phyloP scores from a whole-genome alignment of 169 alveolate species.

The Prorocentrum cordatum region DNA sequence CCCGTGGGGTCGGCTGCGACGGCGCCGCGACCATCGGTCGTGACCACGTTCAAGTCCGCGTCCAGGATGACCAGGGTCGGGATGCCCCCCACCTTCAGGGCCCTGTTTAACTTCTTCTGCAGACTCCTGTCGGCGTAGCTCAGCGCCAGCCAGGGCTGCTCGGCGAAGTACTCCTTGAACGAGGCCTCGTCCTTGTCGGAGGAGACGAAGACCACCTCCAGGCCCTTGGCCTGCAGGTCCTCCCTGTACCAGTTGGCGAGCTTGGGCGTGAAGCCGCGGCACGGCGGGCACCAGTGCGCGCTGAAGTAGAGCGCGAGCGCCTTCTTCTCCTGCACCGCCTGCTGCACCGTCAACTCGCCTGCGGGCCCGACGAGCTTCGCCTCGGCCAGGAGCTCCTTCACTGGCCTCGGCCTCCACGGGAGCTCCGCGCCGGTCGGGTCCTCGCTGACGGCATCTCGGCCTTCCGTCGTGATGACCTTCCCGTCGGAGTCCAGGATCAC shows the following conservation, averaged over 20 bases:
- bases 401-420: constrained; percentile 61
- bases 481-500: not conserved
- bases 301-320: constrained; percentile 76
- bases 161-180: constrained; percentile 36
- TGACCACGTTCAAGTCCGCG: not conserved
- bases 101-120: constrained; percentile 8
- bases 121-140: not conserved
- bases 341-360: too few relatives aligned
- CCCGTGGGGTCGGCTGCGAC: constrained; percentile 34
- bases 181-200: constrained; percentile 4
- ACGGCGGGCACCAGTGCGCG: constrained; percentile 83
- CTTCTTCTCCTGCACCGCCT: constrained; percentile 36
- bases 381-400: too few relatives aligned
- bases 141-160: constrained; percentile 62
- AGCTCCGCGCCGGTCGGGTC: constrained; percentile 22
- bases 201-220: not conserved
- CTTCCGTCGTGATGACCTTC: constrained; percentile 23
- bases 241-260: constrained; percentile 29
- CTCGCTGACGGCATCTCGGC: constrained; percentile 16
- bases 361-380: too few relatives aligned
- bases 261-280: constrained; percentile 80
- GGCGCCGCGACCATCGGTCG: constrained; percentile 9
- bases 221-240: not conserved
- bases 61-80: constrained; percentile 26
- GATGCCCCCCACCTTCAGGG: constrained; percentile 2